Percentiles rank a stretch among this genome's conserved stretches.
phyloP scores from a whole-genome alignment of 495 filamentous ascomycete species.

The Talaromyces liani region DNA sequence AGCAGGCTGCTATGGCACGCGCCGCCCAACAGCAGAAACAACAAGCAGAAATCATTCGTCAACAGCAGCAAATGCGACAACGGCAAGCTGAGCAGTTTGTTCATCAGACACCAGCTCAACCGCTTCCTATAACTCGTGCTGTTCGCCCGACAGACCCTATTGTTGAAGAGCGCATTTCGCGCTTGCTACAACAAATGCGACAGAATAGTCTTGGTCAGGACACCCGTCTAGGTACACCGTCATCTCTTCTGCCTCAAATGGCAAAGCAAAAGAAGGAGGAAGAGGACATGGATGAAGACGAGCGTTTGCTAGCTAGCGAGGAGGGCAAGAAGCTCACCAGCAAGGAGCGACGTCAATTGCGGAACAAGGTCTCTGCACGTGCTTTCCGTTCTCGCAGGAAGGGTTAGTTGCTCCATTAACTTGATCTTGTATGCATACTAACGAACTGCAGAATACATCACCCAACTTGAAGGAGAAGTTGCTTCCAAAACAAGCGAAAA shows the following conservation, averaged over 20 bases:
- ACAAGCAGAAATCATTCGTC: conserved; percentile 52
- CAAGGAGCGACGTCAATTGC: conserved; percentile 87
- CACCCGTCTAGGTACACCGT: conserved; percentile 37
- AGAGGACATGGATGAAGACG: conserved; percentile 98
- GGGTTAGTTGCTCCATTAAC: conserved; percentile 43
- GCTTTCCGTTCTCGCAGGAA: conserved; percentile 94
- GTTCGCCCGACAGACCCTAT: conserved; percentile 54
- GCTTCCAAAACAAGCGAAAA: conserved; percentile 63
- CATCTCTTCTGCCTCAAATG: conserved; percentile 35
- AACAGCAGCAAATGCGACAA: conserved; percentile 45
- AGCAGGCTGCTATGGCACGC: conserved; percentile 76
- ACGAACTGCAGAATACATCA: conserved; percentile 76
- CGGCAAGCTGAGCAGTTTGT: conserved; percentile 22
- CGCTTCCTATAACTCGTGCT: conserved; percentile 29
- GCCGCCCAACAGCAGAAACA: conserved; percentile 64
- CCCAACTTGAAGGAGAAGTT: conserved; percentile 81
- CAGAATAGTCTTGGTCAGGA: conserved; percentile 52
- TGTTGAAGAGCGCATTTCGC: conserved; percentile 79
- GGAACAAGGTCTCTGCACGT: conserved; percentile 97
- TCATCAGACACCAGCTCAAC: conserved; percentile 8
- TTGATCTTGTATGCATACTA: conserved; percentile 28
- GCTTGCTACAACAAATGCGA: conserved; percentile 77
- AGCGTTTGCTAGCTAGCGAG: conserved; percentile 84
- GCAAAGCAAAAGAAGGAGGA: conserved; percentile 77
- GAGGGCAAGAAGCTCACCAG: conserved; percentile 95